A percentile compares a stretch with the other conserved stretches of the same genome.
Conservation (phyloP, 345 rosid species). For the Populus deltoides region DNA sequence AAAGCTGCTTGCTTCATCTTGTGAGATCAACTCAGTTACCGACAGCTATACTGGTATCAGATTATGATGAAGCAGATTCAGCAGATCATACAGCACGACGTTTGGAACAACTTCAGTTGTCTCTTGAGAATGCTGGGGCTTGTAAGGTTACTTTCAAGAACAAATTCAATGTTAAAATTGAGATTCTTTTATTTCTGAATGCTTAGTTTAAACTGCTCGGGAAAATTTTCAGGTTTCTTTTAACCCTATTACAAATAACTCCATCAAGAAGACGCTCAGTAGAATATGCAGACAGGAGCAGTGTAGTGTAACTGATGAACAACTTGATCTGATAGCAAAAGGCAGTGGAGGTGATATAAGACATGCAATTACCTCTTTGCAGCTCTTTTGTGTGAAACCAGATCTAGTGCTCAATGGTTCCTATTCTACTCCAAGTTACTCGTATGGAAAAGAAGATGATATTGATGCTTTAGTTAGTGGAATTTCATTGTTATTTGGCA, state of each 20-base stretch:
- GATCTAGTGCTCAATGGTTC: conserved; percentile 29
- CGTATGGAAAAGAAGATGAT: conserved; percentile 30
- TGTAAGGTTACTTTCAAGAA: conserved; percentile 59
- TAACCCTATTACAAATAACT: conserved; percentile 79
- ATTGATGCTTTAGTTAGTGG: conserved; percentile 32
- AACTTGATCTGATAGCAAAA: conserved; percentile 69
- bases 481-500: conserved; percentile 55
- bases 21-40: conserved; percentile 67
- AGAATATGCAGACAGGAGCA: conserved; percentile 77
- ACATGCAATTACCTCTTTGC: conserved; percentile 83
- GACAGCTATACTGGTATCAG: conserved; percentile 64
- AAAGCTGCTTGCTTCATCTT: conserved; percentile 65
- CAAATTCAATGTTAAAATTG: conserved; percentile 14
- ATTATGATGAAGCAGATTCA: conserved; percentile 54
- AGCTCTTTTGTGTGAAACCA: conserved; percentile 62
- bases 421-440: conserved; percentile 20
- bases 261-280: conserved; percentile 66
- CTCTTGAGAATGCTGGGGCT: conserved; percentile 82
- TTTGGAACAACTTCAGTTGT: conserved; percentile 62
- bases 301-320: conserved; percentile 48
- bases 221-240: conserved; percentile 63
- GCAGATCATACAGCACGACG: conserved; percentile 43
- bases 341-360: conserved; percentile 95
- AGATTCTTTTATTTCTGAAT: conserved; percentile 7
- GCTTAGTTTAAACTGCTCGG: conserved; percentile 27